Evolutionary conservation across 2,329 filamentous ascomycete species (phyloP), one percentile per base, ranked within the genome.

Genomic region (Pseudogymnoascus sp.): DNA sequence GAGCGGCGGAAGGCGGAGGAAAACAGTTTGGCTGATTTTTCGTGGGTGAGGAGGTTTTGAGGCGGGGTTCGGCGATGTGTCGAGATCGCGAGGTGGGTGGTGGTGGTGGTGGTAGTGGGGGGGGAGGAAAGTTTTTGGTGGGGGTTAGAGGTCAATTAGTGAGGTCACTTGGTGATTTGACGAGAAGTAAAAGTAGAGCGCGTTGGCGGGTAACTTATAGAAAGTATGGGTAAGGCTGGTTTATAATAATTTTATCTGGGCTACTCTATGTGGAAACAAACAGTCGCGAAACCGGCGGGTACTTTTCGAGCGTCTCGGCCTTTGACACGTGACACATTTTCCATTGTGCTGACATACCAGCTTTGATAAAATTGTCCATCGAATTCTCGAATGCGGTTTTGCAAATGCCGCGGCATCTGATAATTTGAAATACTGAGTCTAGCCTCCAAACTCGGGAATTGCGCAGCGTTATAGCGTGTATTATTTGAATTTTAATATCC

Each of bases 1-100:
- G 73, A 96, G 82, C 74, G 89, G 78, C 66, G 78, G 75, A 93
- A 86, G 69, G 84, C 81, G 77, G 88, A 91, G 81, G 91, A 91
- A 84, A 96, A 96, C 93, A 96, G 84, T 82, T 93, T 96, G 90
- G 79, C 88, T 86, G 50, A 56, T 56, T 56, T 56, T 56, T 56
- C 50, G 50, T 34, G 28, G 28, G 50, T 34, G 28, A 36, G 28
- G 21, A 21, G 50, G 31, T 34, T 34, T 56, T 34, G 25, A 34
- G 50, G 28, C 50, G 50, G 50, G 50, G 50, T 56, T 56, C 50
- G n/a, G 28, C 50, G 50, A 56, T 56, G 7, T 56, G 50, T 56
- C 28, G 50, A 56, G 50, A 56, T 56, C 50, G 50, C 10, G 25
- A 34, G 50, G 28, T 56, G 28, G 50, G 50, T 36, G n/a, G 28